Evolutionary conservation across 805 yeast species (phyloP), one percentile per base, ranked within the genome.

Genomic region (Nakazawaea ishiwadae): DNA sequence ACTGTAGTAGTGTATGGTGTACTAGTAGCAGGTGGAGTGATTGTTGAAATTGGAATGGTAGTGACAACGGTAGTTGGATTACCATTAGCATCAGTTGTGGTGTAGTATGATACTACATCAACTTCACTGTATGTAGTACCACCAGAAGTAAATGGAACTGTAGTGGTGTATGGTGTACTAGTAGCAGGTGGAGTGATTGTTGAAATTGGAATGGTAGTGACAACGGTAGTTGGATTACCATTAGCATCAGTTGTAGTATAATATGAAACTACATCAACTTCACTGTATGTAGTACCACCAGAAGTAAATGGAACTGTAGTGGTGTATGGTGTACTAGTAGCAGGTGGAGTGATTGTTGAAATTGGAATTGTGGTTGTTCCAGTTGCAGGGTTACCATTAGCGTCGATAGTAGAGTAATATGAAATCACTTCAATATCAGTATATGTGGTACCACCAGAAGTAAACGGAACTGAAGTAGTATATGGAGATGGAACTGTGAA

Each of bases 41-140:
- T 5, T 19, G 33, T 36, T 14, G 39, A 28, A 18, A 36, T 6
- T 16, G 32, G 24, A 26, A 14, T 27, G n/a, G 40, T 37, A 11
- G 41, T 38, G 4, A 31, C 24, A 21, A 31, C 41, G 9, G 23
- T 31, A 2, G 41, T 31, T 14, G 36, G n/a, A 2, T 14, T 9
- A 23, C 41, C 41, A 9, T 38, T 24, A 7, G 41, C 16, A 23
- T 21, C 31, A 2, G 41, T 20, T 9, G 41, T 38, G 18, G 41
- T 38, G 41, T 38, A 38, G 41, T 11, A 38, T n/a, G 36, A 31
- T 6, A 38, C 31, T 2, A 11, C 5, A 10, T 38, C 41, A 38
- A 38, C 36, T 4, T 23, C 36, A 21, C 27, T 14, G 24, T 3
- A 31, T 2, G 41, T 30, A 16, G 36, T 21, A 5, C 41, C 36